Evolutionary conservation across 1,284 basidiomycete genomes (phyloP).

Genomic region (Puccinia hordei): DNA sequence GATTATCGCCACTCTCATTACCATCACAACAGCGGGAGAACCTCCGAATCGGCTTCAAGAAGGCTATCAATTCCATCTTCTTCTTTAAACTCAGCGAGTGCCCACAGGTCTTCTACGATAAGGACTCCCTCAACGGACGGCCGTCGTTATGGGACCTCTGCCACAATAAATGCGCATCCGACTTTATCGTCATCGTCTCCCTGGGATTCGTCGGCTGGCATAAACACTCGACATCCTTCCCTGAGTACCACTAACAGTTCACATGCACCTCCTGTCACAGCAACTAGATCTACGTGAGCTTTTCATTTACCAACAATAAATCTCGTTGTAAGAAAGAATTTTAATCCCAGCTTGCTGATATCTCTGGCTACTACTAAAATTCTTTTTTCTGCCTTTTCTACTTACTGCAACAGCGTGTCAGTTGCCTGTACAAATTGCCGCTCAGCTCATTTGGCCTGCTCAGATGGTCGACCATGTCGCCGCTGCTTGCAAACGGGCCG

Average conservation of each 20-base stretch:
- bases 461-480: slow-evolving; percentile 35
- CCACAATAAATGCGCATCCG: slow-evolving; percentile 5
- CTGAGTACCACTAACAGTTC: background rate
- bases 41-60: slow-evolving; percentile 17
- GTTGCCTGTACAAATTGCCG: slow-evolving; percentile 47
- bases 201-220: background rate
- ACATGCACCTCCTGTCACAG: background rate
- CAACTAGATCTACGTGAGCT: slow-evolving; percentile 43
- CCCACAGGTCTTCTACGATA: slow-evolving; percentile 3
- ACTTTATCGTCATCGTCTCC: background rate
- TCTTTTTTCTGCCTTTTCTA: slow-evolving; percentile 5
- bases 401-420: slow-evolving; percentile 24
- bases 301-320: background rate
- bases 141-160: slow-evolving; percentile 6
- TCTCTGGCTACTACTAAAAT: background rate
- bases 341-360: background rate
- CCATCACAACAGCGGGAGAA: slow-evolving; percentile 12
- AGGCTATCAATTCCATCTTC: slow-evolving; percentile 31
- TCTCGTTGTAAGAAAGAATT: background rate
- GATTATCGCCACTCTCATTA: slow-evolving; percentile 25
- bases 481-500: slow-evolving; percentile 44
- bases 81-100: slow-evolving; percentile 18
- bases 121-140: slow-evolving; percentile 12
- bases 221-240: background rate
- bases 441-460: slow-evolving; percentile 46